A percentile compares a stretch with the other conserved stretches of the same genome.
Conservation (phyloP, 129 eudicot species). For the Dittrichia graveolens region DNA sequence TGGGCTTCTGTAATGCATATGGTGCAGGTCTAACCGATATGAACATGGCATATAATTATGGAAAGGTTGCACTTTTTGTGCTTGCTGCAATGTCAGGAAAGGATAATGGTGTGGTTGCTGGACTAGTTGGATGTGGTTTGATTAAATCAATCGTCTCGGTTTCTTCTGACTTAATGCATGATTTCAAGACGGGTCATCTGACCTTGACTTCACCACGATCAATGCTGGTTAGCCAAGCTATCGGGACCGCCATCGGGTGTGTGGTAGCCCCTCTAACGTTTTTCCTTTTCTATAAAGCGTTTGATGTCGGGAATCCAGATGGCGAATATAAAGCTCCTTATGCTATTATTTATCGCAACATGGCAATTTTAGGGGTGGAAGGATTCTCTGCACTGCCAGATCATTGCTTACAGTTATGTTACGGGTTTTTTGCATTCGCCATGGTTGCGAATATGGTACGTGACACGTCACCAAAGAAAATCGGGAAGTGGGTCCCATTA, state of each 20-base stretch:
- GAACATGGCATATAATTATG: slow-evolving; percentile 95
- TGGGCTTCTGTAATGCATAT: slow-evolving; percentile 88
- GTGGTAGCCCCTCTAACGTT: slow-evolving; percentile 82
- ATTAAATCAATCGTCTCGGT: slow-evolving; percentile 77
- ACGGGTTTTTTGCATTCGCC: slow-evolving; percentile 80
- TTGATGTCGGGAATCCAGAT: slow-evolving; percentile 74
- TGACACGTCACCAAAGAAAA: slow-evolving; percentile 39
- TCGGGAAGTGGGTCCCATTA: slow-evolving; percentile 72
- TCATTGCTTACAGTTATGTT: slow-evolving; percentile 85
- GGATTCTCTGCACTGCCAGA: slow-evolving; percentile 83
- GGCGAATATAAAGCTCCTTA: slow-evolving; percentile 89
- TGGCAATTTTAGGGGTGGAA: slow-evolving; percentile 89
- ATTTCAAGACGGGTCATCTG: slow-evolving; percentile 83
- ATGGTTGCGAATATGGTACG: slow-evolving; percentile 57
- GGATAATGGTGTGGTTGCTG: slow-evolving; percentile 78
- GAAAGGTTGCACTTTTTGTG: slow-evolving; percentile 82
- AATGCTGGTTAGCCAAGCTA: slow-evolving; percentile 80
- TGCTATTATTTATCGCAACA: slow-evolving; percentile 82
- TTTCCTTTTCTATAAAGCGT: slow-evolving; percentile 76
- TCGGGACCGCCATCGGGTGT: slow-evolving; percentile 92
- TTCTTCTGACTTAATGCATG: slow-evolving; percentile 93
- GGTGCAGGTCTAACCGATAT: slow-evolving; percentile 93
- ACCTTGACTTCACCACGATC: slow-evolving; percentile 86
- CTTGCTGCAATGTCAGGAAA: slow-evolving; percentile 64
- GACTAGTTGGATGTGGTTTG: slow-evolving; percentile 79